A percentile compares a stretch with the other conserved stretches of the same genome.
These are phyloP conservation scores for Austroboletus eburneus DNA, from an alignment of 768 basidiomycete genomes.

Conservation along the genomic window DNA sequence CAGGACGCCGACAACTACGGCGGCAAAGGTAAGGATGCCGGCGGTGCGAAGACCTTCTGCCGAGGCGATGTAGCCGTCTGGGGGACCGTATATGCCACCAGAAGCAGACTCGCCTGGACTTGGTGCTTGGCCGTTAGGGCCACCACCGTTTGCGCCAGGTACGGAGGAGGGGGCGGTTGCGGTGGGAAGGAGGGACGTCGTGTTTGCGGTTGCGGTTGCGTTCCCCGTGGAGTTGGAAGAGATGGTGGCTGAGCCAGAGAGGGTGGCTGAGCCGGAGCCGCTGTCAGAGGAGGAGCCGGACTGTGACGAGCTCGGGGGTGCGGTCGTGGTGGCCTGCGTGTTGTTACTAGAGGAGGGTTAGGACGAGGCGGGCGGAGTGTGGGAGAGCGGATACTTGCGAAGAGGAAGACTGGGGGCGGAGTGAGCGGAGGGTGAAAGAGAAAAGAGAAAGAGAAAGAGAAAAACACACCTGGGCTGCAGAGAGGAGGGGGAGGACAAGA, in stretches of 20 bases:
- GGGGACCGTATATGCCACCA: slow-evolving; percentile 58
- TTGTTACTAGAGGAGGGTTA: slow-evolving; percentile 39
- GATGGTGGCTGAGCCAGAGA: slow-evolving; percentile 17
- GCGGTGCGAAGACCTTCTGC: slow-evolving; percentile 47
- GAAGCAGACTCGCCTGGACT: slow-evolving; percentile 47
- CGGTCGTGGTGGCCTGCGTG: slow-evolving; percentile 41
- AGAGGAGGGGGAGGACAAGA: slow-evolving; percentile 25
- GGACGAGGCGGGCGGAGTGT: slow-evolving; percentile 25
- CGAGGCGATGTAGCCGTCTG: slow-evolving; percentile 60
- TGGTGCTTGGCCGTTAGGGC: slow-evolving; percentile 45
- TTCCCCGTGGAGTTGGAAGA: slow-evolving; percentile 24
- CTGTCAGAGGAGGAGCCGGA: slow-evolving; percentile 18
- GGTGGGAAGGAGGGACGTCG: slow-evolving; percentile 30
- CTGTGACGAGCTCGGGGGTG: slow-evolving; percentile 38
- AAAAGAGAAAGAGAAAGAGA: too few species aligned
- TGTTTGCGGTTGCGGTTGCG: slow-evolving; percentile 26
- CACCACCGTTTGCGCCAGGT: slow-evolving; percentile 46
- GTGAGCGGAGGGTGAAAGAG: too few species aligned
- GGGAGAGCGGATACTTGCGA: slow-evolving; percentile 39
- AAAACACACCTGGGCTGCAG: slow-evolving; percentile 31
- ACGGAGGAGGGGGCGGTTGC: slow-evolving; percentile 58
- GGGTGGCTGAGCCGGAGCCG: slow-evolving; percentile 22
- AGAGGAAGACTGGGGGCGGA: too few species aligned
- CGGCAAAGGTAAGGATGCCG: slow-evolving; percentile 41
- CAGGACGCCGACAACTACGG: slow-evolving; percentile 44